Base-by-base conservation (phyloP, 2,329 filamentous ascomycete species). In the Sporothrix luriei region DNA sequence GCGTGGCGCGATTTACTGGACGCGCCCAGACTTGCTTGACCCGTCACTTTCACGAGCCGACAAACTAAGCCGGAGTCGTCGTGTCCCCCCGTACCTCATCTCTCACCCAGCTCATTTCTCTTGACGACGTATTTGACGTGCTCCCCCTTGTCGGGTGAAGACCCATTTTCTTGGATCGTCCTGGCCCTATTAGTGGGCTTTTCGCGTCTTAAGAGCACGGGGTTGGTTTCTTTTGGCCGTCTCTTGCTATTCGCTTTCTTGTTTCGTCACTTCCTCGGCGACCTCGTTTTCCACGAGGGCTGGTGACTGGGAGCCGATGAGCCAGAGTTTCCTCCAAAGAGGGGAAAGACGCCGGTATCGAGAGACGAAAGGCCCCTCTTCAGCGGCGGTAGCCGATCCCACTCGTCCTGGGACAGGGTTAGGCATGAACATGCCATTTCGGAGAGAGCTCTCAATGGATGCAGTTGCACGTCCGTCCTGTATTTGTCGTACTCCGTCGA, bases 111-210 rank as follows among this genome's bases (percentile, higher is more conserved):
- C 6, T 64, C 14, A 43, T 43, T 3, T 33, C 6, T 33, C 29
- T 29, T 43, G 9, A 43, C 40, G n/a, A n/a, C n/a, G n/a, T n/a
- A n/a, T n/a, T 49, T 48, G 21, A 52, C 62, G 46, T 66, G 26
- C 62, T 52, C 62, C 24, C 26, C 46, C 24, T 64, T 49, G 2
- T 33, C 2, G 43, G 46, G 46, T 29, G 59, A 10, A 26, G 49
- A 38, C 64, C 64, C 64, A n/a, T 52, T 49, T 61, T 57, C 51
- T 46, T 66, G 13, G 46, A 57, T 57, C 40, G 24, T 21, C 40
- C 51, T 65, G 52, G 62, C 68, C 62, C 52, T 69, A 69, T 52
- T 43, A 66, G 62, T 61, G 69, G 65, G 55, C 29, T 38, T 38
- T 43, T 49, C 4, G 6, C 19, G 4, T 29, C 14, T 33, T 33